Evolutionary conservation across 2,329 filamentous ascomycete species (phyloP).

Genomic region (Aspergillus piperis): DNA sequence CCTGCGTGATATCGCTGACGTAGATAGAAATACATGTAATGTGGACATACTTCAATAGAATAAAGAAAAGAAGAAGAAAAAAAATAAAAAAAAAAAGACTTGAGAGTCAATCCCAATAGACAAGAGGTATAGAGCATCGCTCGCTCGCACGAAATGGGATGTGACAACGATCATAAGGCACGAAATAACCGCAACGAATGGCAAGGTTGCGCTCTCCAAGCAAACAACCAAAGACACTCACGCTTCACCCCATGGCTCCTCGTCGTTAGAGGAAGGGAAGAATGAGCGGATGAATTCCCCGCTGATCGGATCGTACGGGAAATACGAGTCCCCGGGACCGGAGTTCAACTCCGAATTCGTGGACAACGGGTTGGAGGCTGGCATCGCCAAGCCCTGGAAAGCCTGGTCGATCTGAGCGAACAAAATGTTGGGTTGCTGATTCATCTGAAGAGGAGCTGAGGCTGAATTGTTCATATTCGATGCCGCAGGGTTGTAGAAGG

Average conservation of each 20-base stretch:
- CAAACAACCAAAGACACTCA: background rate
- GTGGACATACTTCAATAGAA: background rate
- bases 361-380: conserved; percentile 5
- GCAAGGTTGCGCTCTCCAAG: background rate
- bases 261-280: conserved; percentile 33
- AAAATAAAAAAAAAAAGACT: conserved; percentile 3
- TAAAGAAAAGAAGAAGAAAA: background rate
- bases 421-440: background rate
- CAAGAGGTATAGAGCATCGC: background rate
- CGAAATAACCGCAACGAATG: background rate
- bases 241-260: conserved; percentile 26
- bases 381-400: background rate
- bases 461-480: background rate
- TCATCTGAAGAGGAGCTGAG: background rate
- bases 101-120: conserved; percentile 1
- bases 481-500: background rate
- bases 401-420: background rate
- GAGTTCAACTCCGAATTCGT: conserved; percentile 15
- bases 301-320: conserved; percentile 43
- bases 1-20: background rate
- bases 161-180: background rate
- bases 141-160: background rate
- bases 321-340: conserved; percentile 30
- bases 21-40: background rate
- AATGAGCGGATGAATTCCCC: conserved; percentile 44